Evolutionary conservation across 257 asterid genomes (phyloP).

Genomic region (Solanum etuberosum): DNA sequence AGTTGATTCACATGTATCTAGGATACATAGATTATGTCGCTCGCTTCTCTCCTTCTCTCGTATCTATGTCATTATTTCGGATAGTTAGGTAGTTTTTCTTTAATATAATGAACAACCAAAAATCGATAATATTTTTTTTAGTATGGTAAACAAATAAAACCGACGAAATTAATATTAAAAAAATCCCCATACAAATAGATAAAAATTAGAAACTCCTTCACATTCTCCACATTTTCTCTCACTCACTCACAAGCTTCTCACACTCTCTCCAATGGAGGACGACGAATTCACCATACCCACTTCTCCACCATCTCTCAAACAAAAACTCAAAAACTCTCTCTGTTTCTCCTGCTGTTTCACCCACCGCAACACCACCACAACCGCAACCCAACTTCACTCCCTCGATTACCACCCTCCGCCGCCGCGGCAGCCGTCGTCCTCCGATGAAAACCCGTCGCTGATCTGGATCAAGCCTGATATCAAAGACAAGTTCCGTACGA

Average conservation of each 20-base stretch:
- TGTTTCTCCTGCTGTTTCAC: slow-evolving; percentile 51
- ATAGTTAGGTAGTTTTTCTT: fast-evolving
- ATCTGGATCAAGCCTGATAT: slow-evolving; percentile 36
- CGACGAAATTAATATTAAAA: no score
- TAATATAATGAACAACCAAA: no score
- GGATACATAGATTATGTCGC: fast-evolving
- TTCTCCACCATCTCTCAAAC: slow-evolving; percentile 27
- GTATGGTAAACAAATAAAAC: no score
- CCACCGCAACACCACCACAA: slow-evolving; percentile 10
- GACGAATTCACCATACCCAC: not conserved
- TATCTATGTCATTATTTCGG: no score
- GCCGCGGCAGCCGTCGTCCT: not conserved
- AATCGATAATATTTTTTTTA: no score
- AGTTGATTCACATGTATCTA: no score
- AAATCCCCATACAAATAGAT: not conserved
- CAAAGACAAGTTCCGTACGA: slow-evolving; percentile 37
- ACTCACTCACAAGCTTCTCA: not conserved
- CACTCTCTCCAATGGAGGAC: slow-evolving; percentile 16
- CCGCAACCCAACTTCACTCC: not conserved
- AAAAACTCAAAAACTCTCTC: slow-evolving; percentile 32
- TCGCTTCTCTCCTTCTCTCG: no score
- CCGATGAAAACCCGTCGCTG: slow-evolving; percentile 41
- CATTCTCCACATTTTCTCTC: not conserved
- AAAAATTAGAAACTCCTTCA: not conserved
- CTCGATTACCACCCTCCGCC: slow-evolving; percentile 16